These are phyloP conservation scores for Oehlia diaphana DNA, from an alignment of 192 early-diverging fungal species.

Conservation along the genomic window DNA sequence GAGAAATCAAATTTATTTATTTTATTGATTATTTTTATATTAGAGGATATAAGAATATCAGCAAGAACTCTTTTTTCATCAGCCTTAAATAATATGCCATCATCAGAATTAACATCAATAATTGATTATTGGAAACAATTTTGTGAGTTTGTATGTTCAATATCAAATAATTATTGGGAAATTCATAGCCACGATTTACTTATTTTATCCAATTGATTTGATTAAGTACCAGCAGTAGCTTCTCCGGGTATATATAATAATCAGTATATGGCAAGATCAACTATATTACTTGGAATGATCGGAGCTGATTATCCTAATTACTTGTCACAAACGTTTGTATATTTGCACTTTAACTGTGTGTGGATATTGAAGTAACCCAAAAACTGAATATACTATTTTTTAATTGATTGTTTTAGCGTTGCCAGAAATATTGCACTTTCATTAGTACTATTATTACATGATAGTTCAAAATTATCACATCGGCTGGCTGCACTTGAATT, in stretches of 20 bases:
- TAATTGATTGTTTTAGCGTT: conserved; percentile 31
- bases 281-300: conserved; percentile 76
- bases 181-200: not conserved
- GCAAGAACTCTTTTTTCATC: conserved; percentile 58
- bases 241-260: conserved; percentile 36
- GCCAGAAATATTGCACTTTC: conserved; percentile 66
- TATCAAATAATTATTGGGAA: not conserved
- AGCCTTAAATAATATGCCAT: conserved; percentile 51
- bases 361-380: too few relatives aligned
- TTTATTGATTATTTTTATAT: not conserved
- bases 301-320: conserved; percentile 59
- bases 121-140: conserved; percentile 70
- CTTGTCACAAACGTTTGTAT: conserved; percentile 42
- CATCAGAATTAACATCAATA: conserved; percentile 48
- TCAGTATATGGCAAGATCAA: conserved; percentile 60
- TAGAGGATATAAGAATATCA: conserved; percentile 68
- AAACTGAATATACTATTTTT: too few relatives aligned
- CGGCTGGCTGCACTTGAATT: conserved; percentile 70
- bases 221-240: conserved; percentile 51
- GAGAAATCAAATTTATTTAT: not conserved
- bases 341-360: not conserved
- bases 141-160: conserved; percentile 46
- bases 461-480: conserved; percentile 52
- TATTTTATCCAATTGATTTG: conserved; percentile 14
- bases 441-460: conserved; percentile 62